These are phyloP conservation scores for Debaryomyces robertsiae DNA, from an alignment of 1,139 yeast genomes.

Conservation along the genomic window DNA sequence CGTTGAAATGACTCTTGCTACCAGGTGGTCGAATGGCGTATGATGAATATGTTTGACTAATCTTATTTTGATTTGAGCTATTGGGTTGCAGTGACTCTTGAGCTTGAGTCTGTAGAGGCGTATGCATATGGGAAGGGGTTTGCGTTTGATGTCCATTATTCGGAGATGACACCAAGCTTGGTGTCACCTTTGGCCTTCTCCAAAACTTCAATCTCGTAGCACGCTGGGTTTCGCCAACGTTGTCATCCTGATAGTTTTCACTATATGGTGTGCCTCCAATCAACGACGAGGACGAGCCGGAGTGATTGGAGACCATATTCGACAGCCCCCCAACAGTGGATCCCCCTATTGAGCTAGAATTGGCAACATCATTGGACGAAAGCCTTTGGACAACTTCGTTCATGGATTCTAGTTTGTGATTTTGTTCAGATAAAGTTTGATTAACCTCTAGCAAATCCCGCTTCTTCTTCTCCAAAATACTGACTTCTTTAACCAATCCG, in stretches of 20 bases:
- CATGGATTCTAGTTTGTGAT: conserved; percentile 22
- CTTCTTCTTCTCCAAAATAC: conserved; percentile 30
- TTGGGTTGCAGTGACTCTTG: conserved; percentile 3
- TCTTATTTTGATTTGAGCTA: conserved; percentile 14
- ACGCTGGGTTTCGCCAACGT: conserved; percentile 42
- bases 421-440: conserved; percentile 28
- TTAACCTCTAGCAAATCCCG: conserved; percentile 27
- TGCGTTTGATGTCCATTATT: conserved; percentile 14
- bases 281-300: conserved; percentile 19
- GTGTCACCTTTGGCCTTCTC: conserved; percentile 47
- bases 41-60: conserved; percentile 11
- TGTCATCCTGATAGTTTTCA: conserved; percentile 26
- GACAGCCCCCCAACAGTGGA: not conserved
- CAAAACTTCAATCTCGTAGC: conserved; percentile 55
- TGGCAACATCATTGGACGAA: conserved; percentile 3
- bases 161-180: conserved; percentile 20
- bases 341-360: conserved; percentile 6
- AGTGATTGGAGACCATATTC: not conserved
- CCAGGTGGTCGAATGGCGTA: conserved; percentile 10
- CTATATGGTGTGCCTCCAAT: conserved; percentile 21
- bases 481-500: conserved; percentile 30
- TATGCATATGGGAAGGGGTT: conserved; percentile 11
- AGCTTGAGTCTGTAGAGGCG: conserved; percentile 6
- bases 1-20: conserved; percentile 12
- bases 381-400: not conserved